Conservation (phyloP, 2,329 filamentous ascomycete species). For the Neurospora sp. region DNA sequence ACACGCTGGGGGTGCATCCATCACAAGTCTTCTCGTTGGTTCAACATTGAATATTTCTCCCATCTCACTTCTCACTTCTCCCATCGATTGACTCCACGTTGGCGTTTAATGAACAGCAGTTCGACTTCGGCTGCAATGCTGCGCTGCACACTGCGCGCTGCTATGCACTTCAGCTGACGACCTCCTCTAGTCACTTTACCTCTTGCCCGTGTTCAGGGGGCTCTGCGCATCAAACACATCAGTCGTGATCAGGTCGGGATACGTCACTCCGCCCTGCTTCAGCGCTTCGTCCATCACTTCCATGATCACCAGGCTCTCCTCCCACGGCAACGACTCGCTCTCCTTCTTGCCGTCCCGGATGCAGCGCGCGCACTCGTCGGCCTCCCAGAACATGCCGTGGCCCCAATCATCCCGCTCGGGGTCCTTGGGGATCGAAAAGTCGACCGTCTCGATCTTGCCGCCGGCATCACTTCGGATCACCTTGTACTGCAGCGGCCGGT, state of each 20-base stretch:
- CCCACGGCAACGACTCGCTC: slow-evolving; percentile 58
- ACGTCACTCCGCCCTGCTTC: slow-evolving; percentile 41
- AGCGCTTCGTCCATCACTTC: slow-evolving; percentile 53
- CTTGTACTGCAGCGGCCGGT: slow-evolving; percentile 55
- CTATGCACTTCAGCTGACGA: neutral
- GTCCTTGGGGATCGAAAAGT: slow-evolving; percentile 45
- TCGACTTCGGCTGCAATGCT: neutral
- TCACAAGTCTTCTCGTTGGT: neutral
- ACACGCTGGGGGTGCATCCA: neutral
- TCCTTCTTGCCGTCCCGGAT: slow-evolving; percentile 68
- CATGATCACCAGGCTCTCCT: slow-evolving; percentile 80
- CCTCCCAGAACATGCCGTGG: slow-evolving; percentile 67
- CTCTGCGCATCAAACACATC: slow-evolving; percentile 50
- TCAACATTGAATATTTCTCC: neutral
- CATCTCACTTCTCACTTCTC: neutral
- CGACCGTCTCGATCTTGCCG: slow-evolving; percentile 38
- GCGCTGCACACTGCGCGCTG: neutral
- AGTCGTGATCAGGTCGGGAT: slow-evolving; percentile 46
- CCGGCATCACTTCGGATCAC: slow-evolving; percentile 46
- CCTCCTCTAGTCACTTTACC: slow-evolving; percentile 7
- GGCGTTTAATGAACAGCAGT: neutral
- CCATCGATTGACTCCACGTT: neutral
- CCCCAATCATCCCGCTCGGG: slow-evolving; percentile 42
- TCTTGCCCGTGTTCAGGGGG: slow-evolving; percentile 48
- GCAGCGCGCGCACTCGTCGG: slow-evolving; percentile 31